Base-by-base conservation (phyloP, 2,329 filamentous ascomycete species). In the Whalleya microplaca region DNA sequence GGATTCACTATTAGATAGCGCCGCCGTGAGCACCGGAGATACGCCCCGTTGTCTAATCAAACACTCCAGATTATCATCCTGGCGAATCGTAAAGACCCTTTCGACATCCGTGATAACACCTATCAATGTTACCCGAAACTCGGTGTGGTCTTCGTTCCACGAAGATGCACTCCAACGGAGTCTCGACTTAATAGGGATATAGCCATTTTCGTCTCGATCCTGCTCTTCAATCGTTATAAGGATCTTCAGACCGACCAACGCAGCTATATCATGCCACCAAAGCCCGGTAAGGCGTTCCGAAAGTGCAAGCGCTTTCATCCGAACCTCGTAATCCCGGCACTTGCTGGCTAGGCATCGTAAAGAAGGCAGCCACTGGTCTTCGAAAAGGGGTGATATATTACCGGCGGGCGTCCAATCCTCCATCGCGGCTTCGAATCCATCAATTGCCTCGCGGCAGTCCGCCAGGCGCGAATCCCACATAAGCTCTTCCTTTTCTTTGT, bases 71-170 rank as follows among this genome's bases (percentile, higher is more conserved):
- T 29, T 49, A 19, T 21, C 48, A 21, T 57, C 48, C 18, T 49
- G 46, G 8, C 48, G 48, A 21, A 62, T 53, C 21, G 46, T 53
- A 7, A 58, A 29, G 21, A 55, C 55, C 27, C 42, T 61, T 2
- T 29, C 29, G 19, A 41, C 37, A 16, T 41, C 50, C 7, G 58
- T 58, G 6, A 41, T 29, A n/a, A 45, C 32, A 1, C 48, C 21
- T 3, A 42, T 58, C 12, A 63, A 47, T 4, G 47, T 53, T 37
- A 63, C 53, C 10, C 50, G 52, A 40, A 60, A 41, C 21, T 60
- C 57, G 2, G 60, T 54, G 29, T 58, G 55, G 45, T 61, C 60
- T 4, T 56, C 50, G 20, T 56, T 58, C 55, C 58, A 63, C 21
- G 57, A 54, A 10, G 47, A 58, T 7, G 16, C n/a, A 29, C 32